Percentiles rank a stretch among this genome's conserved stretches.
Evolutionary conservation across 139 green algal genomes (phyloP).

Genomic region (Micractinium sp.): DNA sequence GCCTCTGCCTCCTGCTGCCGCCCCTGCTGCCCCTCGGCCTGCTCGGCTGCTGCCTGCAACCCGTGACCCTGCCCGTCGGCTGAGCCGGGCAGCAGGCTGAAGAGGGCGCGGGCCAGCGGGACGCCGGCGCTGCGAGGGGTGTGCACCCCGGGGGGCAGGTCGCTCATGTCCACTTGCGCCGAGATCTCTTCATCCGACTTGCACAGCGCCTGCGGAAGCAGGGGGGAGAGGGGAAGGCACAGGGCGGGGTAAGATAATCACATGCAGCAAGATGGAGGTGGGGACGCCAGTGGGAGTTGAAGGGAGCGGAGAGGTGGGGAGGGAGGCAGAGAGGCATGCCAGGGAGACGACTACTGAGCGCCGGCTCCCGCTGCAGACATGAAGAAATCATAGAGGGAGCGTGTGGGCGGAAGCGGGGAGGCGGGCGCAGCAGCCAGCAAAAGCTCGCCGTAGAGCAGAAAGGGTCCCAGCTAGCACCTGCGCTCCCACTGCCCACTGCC

Average conservation of each 20-base stretch:
- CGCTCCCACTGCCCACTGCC: too few relatives aligned
- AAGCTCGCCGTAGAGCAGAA: too few relatives aligned
- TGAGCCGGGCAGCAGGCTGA: neutral
- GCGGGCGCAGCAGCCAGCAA: too few relatives aligned
- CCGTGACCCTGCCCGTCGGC: too few relatives aligned
- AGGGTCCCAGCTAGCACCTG: too few relatives aligned
- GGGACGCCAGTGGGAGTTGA: neutral
- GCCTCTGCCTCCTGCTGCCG: too few relatives aligned
- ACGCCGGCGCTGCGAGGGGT: neutral
- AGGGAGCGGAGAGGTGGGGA: neutral
- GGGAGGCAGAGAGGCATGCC: too few relatives aligned
- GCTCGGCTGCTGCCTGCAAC: neutral
- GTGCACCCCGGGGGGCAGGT: neutral
- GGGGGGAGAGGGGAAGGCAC: neutral
- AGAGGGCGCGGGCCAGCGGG: neutral
- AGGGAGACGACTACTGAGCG: too few relatives aligned
- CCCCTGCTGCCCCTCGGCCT: neutral
- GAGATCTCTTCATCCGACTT: neutral
- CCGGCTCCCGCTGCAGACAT: too few relatives aligned
- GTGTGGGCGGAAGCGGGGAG: too few relatives aligned
- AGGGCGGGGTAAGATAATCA: neutral
- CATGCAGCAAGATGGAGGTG: too few relatives aligned
- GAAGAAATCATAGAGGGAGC: too few relatives aligned
- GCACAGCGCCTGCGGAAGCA: neutral
- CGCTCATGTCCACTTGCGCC: constrained; percentile 11